These are phyloP conservation scores for Arthroderma sp. DNA, from an alignment of 2,329 filamentous ascomycete genomes.

Conservation along the genomic window DNA sequence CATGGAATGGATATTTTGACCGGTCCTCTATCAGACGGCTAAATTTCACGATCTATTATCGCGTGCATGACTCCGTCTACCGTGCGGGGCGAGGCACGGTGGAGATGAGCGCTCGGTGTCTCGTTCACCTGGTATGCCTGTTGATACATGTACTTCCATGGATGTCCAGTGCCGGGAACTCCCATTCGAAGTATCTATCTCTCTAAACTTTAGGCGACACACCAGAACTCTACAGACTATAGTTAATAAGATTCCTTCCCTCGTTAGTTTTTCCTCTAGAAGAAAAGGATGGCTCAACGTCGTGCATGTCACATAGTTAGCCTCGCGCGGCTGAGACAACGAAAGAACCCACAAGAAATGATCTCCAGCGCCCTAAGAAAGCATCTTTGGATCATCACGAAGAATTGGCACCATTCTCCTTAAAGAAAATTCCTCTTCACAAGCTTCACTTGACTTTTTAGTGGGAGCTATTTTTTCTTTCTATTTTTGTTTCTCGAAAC, in stretches of 20 bases:
- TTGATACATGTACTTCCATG: background rate
- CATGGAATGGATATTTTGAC: background rate
- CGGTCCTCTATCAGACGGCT: background rate
- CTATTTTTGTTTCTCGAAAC: conserved; percentile 3
- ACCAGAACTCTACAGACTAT: background rate
- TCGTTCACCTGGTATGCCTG: background rate
- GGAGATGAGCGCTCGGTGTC: background rate
- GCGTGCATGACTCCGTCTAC: background rate
- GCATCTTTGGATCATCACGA: background rate
- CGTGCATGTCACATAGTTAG: background rate
- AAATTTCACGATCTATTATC: background rate
- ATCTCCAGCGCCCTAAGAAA: background rate
- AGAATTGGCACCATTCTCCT: background rate
- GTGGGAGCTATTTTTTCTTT: background rate
- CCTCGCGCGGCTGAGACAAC: conserved; percentile 4
- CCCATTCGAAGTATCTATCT: background rate
- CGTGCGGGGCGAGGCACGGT: background rate
- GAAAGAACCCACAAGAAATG: conserved; percentile 4
- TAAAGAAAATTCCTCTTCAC: background rate
- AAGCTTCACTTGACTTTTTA: background rate
- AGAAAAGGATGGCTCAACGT: background rate
- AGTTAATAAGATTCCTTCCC: background rate
- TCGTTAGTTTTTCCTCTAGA: conserved; percentile 3
- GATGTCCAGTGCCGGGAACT: background rate
- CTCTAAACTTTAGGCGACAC: background rate